A percentile compares a stretch with the other conserved stretches of the same genome.
Evolutionary conservation across 2,329 filamentous ascomycete genomes (phyloP).

Genomic region (Helotiales sp.): DNA sequence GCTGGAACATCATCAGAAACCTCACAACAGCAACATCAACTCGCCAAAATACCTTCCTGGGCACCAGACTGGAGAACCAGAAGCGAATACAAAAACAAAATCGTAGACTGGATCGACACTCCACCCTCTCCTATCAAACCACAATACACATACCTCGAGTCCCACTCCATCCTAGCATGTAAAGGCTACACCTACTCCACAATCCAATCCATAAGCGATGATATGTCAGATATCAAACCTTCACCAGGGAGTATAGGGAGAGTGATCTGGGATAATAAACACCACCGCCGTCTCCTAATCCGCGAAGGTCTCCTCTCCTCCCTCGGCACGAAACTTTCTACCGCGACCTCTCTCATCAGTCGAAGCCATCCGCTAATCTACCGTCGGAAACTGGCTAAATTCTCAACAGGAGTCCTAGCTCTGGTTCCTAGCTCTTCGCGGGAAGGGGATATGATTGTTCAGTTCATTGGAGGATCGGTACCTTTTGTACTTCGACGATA

Average conservation of each 20-base stretch:
- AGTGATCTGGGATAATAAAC: conserved; percentile 8
- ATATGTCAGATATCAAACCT: not conserved
- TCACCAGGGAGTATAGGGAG: conserved; percentile 1
- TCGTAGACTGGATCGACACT: conserved; percentile 5
- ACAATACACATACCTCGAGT: not conserved
- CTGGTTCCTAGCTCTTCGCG: conserved; percentile 2
- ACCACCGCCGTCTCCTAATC: not conserved
- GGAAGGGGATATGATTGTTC: conserved; percentile 2
- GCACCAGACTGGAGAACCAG: conserved; percentile 10
- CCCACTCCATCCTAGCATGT: not conserved
- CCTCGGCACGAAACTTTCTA: not conserved
- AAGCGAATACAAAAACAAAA: conserved; percentile 10
- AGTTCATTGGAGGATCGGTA: not conserved
- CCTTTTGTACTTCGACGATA: conserved; percentile 2
- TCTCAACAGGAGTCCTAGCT: not conserved
- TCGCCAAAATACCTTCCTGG: conserved; percentile 5
- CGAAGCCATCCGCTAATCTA: conserved; percentile 7
- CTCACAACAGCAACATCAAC: not conserved
- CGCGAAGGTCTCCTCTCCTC: not conserved
- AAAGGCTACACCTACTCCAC: not conserved
- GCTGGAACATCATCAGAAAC: not conserved
- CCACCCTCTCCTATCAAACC: not conserved
- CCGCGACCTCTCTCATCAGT: not conserved
- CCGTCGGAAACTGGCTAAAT: not conserved
- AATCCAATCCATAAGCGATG: not conserved